A percentile compares a stretch with the other conserved stretches of the same genome.
Conservation (phyloP, 208 protist genomes). For the Crithidia mellificae region DNA sequence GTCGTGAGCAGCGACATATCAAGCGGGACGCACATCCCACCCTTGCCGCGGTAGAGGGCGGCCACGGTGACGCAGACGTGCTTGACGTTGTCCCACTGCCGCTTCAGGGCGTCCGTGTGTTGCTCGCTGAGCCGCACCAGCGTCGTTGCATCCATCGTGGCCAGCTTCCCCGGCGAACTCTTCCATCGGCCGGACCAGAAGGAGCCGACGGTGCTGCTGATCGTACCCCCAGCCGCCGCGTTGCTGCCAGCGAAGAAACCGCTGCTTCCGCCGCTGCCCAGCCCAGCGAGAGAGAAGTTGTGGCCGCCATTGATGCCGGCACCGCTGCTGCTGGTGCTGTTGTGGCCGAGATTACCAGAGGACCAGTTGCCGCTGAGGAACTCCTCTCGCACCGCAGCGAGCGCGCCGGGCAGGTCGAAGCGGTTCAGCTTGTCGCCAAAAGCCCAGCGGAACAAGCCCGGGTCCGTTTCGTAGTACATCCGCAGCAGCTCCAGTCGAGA, state of each 20-base stretch:
- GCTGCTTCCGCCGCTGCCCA: not conserved
- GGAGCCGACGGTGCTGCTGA: conserved; percentile 5
- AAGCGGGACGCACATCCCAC: conserved; percentile 59
- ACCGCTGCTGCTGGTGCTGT: not conserved
- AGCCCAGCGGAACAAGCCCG: conserved; percentile 56
- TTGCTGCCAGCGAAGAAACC: not conserved
- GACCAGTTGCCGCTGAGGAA: conserved; percentile 3
- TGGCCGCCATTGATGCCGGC: not conserved
- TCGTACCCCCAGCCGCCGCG: not conserved
- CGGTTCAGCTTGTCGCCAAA: conserved; percentile 75
- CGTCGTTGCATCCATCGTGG: conserved; percentile 26
- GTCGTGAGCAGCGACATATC: conserved; percentile 57
- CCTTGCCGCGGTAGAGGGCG: conserved; percentile 77
- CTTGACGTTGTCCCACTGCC: conserved; percentile 86
- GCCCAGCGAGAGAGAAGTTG: not conserved
- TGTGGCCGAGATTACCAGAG: not conserved
- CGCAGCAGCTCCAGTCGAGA: conserved; percentile 70
- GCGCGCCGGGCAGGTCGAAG: conserved; percentile 37
- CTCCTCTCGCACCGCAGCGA: conserved; percentile 24
- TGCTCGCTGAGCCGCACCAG: conserved; percentile 27
- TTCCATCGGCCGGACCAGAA: conserved; percentile 39
- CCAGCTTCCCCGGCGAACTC: conserved; percentile 26
- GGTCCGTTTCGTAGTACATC: conserved; percentile 79
- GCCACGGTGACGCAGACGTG: conserved; percentile 67
- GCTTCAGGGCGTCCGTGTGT: conserved; percentile 40